Percentiles rank a stretch among this genome's conserved stretches.
phyloP scores from a whole-genome alignment of 2,329 filamentous ascomycete species.

The Trichophyton schoenleinii region DNA sequence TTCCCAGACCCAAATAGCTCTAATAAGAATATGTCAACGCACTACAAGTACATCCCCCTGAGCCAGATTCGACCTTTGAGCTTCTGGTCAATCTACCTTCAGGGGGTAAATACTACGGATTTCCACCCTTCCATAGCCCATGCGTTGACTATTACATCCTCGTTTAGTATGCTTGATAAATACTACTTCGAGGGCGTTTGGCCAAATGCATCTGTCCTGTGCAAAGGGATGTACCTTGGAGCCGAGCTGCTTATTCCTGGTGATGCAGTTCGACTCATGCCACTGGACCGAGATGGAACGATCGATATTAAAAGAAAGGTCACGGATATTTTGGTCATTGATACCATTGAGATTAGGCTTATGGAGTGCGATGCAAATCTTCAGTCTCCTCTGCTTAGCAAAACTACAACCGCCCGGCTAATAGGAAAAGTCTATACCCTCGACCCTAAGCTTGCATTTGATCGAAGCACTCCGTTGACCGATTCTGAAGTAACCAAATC shows the following conservation, averaged over 20 bases:
- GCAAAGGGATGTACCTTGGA: conserved; percentile 44
- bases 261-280: conserved; percentile 42
- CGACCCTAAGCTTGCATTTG: conserved; percentile 19
- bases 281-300: conserved; percentile 19
- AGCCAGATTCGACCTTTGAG: conserved; percentile 44
- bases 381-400: conserved; percentile 35
- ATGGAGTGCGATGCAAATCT: conserved; percentile 37
- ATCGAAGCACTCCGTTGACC: conserved; percentile 18
- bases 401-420: conserved; percentile 37
- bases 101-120: conserved; percentile 26
- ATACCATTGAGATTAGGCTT: conserved; percentile 41
- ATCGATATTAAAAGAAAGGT: conserved; percentile 18
- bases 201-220: conserved; percentile 43
- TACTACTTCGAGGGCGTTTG: conserved; percentile 42
- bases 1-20: conserved; percentile 39
- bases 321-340: conserved; percentile 43
- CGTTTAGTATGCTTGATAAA: conserved; percentile 41
- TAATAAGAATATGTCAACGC: conserved; percentile 41
- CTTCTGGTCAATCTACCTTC: conserved; percentile 41
- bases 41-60: conserved; percentile 44
- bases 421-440: conserved; percentile 39
- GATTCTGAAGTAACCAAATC: conserved; percentile 23
- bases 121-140: conserved; percentile 44
- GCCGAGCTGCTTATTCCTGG: conserved; percentile 43
- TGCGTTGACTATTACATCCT: conserved; percentile 42